Base-by-base conservation (phyloP, 129 eudicot species). In the Saussurea involucrata region DNA sequence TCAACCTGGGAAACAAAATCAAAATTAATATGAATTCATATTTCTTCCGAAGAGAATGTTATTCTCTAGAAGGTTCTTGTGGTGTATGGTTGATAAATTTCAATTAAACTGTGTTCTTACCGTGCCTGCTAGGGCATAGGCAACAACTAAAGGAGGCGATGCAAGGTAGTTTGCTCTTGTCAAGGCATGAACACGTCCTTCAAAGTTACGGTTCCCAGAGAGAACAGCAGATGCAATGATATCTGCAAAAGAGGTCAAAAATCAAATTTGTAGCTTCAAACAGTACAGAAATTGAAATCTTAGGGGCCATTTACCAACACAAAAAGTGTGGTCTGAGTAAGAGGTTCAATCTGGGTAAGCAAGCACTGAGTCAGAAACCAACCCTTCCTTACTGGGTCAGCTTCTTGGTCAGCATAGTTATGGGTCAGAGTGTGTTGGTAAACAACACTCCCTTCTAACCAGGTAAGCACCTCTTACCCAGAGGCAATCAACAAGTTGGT, bases 121-220 rank as follows among this genome's bases (percentile, higher is more conserved):
- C 69, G 98, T 90, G 85, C 97, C 98, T 75, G 98, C 98, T 81
- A 94, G 93, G 68, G 98, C 96, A 85, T 94, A 94, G 46, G 98
- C 97, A 85, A 94, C 97, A 73, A 91, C 97, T 36, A 94, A 80
- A 58, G 98, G 97, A 69, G 98, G 98, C 4, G 97, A 94, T 67
- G 97, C 98, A 80, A 94, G 98, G 71, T 95, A 95, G 79, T 95
- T 91, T 68, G 97, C 96, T 84, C 98, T 88, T 66, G 97, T 95
- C 83, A 91, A 84, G 29, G 97, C 80, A 82, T 91, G 98, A 76
- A 94, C 97, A 80, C 98, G 92, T 2, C 98, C 97, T 84, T 95
- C 95, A 68, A 95, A 95, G 82, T 95, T 91, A 33, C 96, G 91
- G 70, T 95, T 91, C 44, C 96, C 98, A 82, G 98, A 91, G 22